Evolutionary conservation across 257 asterid genomes (phyloP).

Genomic region (Solanum etuberosum): DNA sequence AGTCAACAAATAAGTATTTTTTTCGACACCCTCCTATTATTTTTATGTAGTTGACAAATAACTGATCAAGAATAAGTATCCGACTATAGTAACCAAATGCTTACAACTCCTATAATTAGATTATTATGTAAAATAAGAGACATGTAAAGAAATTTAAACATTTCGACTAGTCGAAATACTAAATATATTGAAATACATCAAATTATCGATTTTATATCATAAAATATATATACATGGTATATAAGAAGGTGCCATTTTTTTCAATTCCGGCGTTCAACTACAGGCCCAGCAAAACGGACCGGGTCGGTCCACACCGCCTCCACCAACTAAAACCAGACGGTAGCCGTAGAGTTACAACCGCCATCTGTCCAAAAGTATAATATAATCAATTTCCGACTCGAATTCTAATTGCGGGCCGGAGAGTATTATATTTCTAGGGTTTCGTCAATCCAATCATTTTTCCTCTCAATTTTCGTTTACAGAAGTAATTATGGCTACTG

Average conservation of each 20-base stretch:
- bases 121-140: not conserved
- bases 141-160: not conserved
- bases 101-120: too few species aligned
- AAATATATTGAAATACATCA: not conserved
- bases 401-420: not conserved
- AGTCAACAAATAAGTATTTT: not conserved
- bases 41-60: too few species aligned
- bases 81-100: not conserved
- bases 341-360: not conserved
- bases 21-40: not conserved
- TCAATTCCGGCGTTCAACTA: not conserved
- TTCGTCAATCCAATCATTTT: not conserved
- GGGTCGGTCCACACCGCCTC: not conserved
- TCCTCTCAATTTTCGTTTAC: not conserved
- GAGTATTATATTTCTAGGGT: not conserved
- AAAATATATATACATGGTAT: too few species aligned
- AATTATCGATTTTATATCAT: too few species aligned
- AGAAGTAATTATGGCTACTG: slow-evolving; percentile 51
- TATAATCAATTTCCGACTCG: not conserved
- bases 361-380: not conserved
- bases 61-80: not conserved
- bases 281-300: not conserved
- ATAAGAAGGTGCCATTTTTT: too few species aligned
- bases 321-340: not conserved
- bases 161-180: not conserved